Percentiles rank a stretch among this genome's conserved stretches.
Evolutionary conservation across 805 yeast species (phyloP).

Genomic region (Isabelozyma rhagii): DNA sequence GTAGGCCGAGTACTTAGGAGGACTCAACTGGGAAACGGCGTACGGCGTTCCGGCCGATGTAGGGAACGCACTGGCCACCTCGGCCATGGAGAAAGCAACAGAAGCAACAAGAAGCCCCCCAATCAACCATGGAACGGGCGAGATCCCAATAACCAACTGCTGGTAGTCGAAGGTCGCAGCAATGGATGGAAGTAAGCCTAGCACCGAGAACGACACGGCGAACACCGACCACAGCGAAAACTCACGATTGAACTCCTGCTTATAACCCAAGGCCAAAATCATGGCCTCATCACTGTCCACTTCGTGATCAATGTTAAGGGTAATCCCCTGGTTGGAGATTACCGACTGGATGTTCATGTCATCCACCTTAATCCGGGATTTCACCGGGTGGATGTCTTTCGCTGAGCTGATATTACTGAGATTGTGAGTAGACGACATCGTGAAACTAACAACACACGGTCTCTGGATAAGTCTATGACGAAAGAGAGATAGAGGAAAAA

Average conservation of each 20-base stretch:
- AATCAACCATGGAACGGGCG: constrained; percentile 59
- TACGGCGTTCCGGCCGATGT: constrained; percentile 69
- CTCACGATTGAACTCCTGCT: constrained; percentile 59
- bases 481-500: no score
- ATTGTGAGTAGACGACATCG: no score
- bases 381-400: constrained; percentile 14
- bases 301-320: constrained; percentile 46
- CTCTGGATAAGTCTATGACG: no score
- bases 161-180: constrained; percentile 62
- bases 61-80: constrained; percentile 63
- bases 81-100: constrained; percentile 64
- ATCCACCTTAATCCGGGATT: constrained; percentile 30
- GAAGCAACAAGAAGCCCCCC: constrained; percentile 54
- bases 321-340: constrained; percentile 34
- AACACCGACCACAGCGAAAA: constrained; percentile 57
- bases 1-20: constrained; percentile 49
- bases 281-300: constrained; percentile 50
- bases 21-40: constrained; percentile 62
- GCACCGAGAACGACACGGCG: constrained; percentile 61
- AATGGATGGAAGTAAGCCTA: constrained; percentile 63
- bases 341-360: constrained; percentile 34
- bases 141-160: constrained; percentile 57
- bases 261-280: constrained; percentile 57
- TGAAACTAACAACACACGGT: no score
- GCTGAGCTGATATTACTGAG: not conserved